Evolutionary conservation across 306 rosid genomes (phyloP).

Genomic region (Parietaria judaica): DNA sequence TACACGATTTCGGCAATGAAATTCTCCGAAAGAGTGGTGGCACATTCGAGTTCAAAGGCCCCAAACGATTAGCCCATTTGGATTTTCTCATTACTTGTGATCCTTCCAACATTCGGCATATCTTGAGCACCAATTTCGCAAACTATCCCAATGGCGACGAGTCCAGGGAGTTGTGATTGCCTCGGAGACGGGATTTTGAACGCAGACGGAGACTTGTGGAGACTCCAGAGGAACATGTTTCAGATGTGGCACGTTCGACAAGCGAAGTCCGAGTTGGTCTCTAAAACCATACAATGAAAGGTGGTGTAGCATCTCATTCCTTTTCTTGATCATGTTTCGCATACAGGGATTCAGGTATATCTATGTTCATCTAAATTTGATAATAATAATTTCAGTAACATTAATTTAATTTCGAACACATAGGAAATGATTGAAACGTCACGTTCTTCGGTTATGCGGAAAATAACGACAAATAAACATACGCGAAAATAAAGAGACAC

Average conservation of each 20-base stretch:
- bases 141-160: constrained; percentile 25
- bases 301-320: constrained; percentile 25
- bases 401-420: too few relatives aligned
- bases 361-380: too few relatives aligned
- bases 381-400: too few relatives aligned
- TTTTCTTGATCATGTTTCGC: constrained; percentile 16
- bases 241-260: constrained; percentile 3
- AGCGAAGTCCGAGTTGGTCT: constrained; percentile 8
- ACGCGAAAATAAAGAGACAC: too few relatives aligned
- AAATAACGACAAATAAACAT: too few relatives aligned
- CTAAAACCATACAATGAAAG: constrained; percentile 13
- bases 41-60: constrained; percentile 27
- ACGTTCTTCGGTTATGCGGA: too few relatives aligned
- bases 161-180: constrained; percentile 17
- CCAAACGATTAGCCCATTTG: constrained; percentile 18
- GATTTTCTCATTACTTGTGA: constrained; percentile 22
- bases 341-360: neutral
- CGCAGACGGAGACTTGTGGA: constrained; percentile 22
- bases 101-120: constrained; percentile 31
- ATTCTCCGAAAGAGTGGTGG: constrained; percentile 7
- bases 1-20: constrained; percentile 15
- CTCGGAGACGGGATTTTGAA: constrained; percentile 32
- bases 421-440: too few relatives aligned
- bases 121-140: constrained; percentile 10
- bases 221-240: constrained; percentile 12